Evolutionary conservation across 495 filamentous ascomycete genomes (phyloP).

Genomic region (Penicillium turbatum): DNA sequence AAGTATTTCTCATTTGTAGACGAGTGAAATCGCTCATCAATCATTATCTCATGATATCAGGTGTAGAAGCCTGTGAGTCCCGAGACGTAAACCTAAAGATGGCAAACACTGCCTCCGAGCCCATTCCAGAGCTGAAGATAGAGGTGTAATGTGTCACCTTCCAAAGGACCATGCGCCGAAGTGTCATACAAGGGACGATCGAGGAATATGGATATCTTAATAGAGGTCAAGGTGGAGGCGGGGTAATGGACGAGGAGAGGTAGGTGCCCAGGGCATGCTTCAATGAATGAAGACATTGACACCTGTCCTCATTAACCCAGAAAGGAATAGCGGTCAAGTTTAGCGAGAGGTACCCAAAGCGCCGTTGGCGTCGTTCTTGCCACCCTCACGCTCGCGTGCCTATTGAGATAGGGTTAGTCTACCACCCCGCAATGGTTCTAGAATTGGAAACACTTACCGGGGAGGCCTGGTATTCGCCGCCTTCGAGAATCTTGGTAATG

Average conservation of each 20-base stretch:
- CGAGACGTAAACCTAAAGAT: conserved; percentile 16
- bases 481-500: conserved; percentile 73
- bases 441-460: conserved; percentile 50
- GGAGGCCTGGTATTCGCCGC: conserved; percentile 62
- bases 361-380: conserved; percentile 33
- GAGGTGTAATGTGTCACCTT: not conserved
- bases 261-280: not conserved
- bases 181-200: not conserved
- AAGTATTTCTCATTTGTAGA: conserved; percentile 15
- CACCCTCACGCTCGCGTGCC: conserved; percentile 32
- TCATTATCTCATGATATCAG: conserved; percentile 32
- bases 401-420: conserved; percentile 20
- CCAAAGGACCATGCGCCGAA: not conserved
- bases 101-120: not conserved
- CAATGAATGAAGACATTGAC: not conserved
- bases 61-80: conserved; percentile 24
- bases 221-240: not conserved
- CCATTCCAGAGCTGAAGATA: conserved; percentile 4
- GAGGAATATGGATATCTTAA: conserved; percentile 6
- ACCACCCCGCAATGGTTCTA: not conserved
- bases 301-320: not conserved
- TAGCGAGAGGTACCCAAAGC: conserved; percentile 17
- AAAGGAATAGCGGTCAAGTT: not conserved
- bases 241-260: not conserved
- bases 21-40: conserved; percentile 14